Base-by-base conservation (phyloP, 2,329 filamentous ascomycete genomes). In the Samsoniella hepiali region DNA sequence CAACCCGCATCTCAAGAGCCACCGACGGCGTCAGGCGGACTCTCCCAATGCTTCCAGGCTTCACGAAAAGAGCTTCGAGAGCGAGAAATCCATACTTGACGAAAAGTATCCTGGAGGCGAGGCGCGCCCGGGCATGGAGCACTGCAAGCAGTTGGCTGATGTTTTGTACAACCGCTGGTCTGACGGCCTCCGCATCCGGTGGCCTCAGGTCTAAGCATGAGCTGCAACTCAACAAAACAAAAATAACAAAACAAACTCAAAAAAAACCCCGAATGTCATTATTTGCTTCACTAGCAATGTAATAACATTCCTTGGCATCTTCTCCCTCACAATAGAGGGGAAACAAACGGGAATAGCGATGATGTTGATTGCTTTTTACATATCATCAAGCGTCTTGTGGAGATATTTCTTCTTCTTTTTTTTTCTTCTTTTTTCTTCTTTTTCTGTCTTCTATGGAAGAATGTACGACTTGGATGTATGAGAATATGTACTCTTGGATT, bases 151-250 rank as follows among this genome's bases (percentile, higher is more conserved):
- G 73, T 82, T 98, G 44, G 91, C 91, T 1, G 93, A 97, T 74
- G 91, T 96, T 27, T 84, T 99, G 27, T 98, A 97, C 77, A 87
- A 88, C 17, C 86, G 94, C 50, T 99, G 95, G 95, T 87, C 89
- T 3, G 91, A 96, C 64, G 93, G 92, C 1, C 79, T 98, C 69
- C 87, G 88, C 67, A 83, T 85, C 62, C 82, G 90, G 63, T 93
- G 90, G 90, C 82, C 82, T 3, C 78, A 77, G 4, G 67, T 77
- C 22, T 78, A 64, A 71, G 49, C 29, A 29, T 11, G 13, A 13
- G n/a, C 22, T 29, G 13, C 5, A 31, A n/a, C 56, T 57, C 34
- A 32, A 45, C 51, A 15, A 49, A 27, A 31, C 15, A 6, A 13
- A 53, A 45, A 45, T 4, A 56, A 38, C 8, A 51, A 34, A 51